Percentiles rank a stretch among this genome's conserved stretches.
Conservation (phyloP, 805 yeast species). For the Yamadazyma ubonensis region DNA sequence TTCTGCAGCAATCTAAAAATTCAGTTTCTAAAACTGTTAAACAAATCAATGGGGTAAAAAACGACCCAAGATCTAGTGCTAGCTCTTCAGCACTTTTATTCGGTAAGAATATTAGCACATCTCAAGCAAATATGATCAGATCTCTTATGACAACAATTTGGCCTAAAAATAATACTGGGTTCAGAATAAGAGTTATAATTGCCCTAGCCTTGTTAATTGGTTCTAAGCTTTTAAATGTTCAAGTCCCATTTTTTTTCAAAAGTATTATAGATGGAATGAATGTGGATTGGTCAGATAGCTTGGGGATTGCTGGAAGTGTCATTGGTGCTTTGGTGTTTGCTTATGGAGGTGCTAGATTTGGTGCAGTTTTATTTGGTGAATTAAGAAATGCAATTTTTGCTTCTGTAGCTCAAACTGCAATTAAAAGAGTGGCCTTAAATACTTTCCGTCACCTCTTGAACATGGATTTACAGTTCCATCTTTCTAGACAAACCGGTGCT, state of each 20-base stretch:
- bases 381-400: conserved; percentile 94
- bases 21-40: neutral
- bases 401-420: conserved; percentile 91
- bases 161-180: conserved; percentile 71
- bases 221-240: conserved; percentile 86
- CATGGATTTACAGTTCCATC: conserved; percentile 86
- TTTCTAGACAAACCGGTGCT: conserved; percentile 93
- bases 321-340: conserved; percentile 71
- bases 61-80: neutral
- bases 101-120: conserved; percentile 32
- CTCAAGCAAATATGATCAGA: conserved; percentile 56
- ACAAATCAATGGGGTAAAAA: neutral
- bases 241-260: conserved; percentile 92
- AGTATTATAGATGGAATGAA: conserved; percentile 90
- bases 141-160: conserved; percentile 71
- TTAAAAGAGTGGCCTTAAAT: conserved; percentile 81
- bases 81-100: conserved; percentile 18
- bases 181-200: conserved; percentile 68
- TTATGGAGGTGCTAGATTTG: conserved; percentile 92
- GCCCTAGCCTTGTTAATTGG: conserved; percentile 74
- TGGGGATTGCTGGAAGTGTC: conserved; percentile 65
- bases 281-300: conserved; percentile 69
- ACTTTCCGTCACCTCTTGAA: conserved; percentile 82
- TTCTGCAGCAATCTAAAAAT: neutral
- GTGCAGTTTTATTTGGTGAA: conserved; percentile 93